Conservation (phyloP, 2,329 filamentous ascomycete species). For the Neofusicoccum cordaticola region DNA sequence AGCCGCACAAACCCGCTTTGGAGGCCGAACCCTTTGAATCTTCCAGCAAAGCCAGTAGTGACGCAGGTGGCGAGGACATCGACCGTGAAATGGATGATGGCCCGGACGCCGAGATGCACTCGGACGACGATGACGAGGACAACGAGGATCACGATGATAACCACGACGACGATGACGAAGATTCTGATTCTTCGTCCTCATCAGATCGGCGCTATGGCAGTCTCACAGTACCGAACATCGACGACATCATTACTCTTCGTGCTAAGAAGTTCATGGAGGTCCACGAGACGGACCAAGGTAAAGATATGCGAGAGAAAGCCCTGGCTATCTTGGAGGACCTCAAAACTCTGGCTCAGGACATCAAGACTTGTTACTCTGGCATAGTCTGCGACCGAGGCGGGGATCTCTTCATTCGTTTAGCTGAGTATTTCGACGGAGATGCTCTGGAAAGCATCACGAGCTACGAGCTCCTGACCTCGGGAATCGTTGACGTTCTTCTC, state of each 20-base stretch:
- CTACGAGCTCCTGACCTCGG: constrained; percentile 86
- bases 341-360: constrained; percentile 66
- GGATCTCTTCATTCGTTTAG: constrained; percentile 70
- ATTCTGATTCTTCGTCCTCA: constrained; percentile 63
- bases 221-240: constrained; percentile 49
- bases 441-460: constrained; percentile 92
- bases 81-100: constrained; percentile 52
- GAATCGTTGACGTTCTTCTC: constrained; percentile 79
- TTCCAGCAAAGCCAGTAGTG: constrained; percentile 26
- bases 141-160: constrained; percentile 46
- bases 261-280: constrained; percentile 81
- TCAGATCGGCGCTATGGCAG: constrained; percentile 33
- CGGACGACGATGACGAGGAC: constrained; percentile 49
- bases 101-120: constrained; percentile 51
- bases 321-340: constrained; percentile 70
- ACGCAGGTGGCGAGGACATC: constrained; percentile 32
- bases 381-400: constrained; percentile 50
- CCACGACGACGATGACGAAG: constrained; percentile 54
- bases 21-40: constrained; percentile 27
- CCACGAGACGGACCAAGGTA: constrained; percentile 75
- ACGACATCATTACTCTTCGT: constrained; percentile 69
- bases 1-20: constrained; percentile 22
- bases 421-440: constrained; percentile 82
- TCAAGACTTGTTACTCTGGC: constrained; percentile 66
- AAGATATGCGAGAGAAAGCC: constrained; percentile 75